phyloP scores from a whole-genome alignment of 441 rosid genomes.

The Croton laevigatus region DNA sequence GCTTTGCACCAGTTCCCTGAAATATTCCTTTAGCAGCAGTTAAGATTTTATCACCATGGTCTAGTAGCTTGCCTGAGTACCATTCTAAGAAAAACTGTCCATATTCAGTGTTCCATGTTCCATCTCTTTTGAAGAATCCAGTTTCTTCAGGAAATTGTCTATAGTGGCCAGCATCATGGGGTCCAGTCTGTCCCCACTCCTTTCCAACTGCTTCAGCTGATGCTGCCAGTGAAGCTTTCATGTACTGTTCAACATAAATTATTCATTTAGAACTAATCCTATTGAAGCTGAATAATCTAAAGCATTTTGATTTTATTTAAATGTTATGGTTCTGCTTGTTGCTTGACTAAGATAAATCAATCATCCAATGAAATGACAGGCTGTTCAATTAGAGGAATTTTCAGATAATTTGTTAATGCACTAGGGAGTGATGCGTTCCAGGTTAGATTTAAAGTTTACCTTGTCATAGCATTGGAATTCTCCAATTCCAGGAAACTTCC shows the following conservation, averaged over 20 bases:
- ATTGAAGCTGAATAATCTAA: constrained; percentile 2
- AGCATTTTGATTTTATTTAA: not conserved
- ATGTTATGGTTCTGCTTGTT: not conserved
- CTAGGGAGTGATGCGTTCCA: not conserved
- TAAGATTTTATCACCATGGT: constrained; percentile 75
- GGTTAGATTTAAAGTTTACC: constrained; percentile 38
- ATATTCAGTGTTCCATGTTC: constrained; percentile 81
- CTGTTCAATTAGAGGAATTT: not conserved
- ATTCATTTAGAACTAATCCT: constrained; percentile 23
- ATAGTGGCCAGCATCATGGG: constrained; percentile 83
- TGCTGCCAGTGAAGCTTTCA: constrained; percentile 81
- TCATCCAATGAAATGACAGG: not conserved
- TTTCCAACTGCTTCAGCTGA: constrained; percentile 66
- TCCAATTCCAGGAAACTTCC: constrained; percentile 94
- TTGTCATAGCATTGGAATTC: constrained; percentile 96
- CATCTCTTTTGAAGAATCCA: constrained; percentile 70
- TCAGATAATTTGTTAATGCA: not conserved
- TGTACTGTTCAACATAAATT: constrained; percentile 53
- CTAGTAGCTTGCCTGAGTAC: constrained; percentile 70
- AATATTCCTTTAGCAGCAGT: constrained; percentile 65
- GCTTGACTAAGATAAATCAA: not conserved
- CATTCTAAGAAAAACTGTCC: constrained; percentile 85
- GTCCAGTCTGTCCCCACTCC: constrained; percentile 80
- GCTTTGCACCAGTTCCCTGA: constrained; percentile 62
- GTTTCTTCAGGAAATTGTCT: constrained; percentile 82